Percentiles rank a stretch among this genome's conserved stretches.
Conservation (phyloP, 2,329 filamentous ascomycete genomes). For the Phaeomoniella chlamydospora region DNA sequence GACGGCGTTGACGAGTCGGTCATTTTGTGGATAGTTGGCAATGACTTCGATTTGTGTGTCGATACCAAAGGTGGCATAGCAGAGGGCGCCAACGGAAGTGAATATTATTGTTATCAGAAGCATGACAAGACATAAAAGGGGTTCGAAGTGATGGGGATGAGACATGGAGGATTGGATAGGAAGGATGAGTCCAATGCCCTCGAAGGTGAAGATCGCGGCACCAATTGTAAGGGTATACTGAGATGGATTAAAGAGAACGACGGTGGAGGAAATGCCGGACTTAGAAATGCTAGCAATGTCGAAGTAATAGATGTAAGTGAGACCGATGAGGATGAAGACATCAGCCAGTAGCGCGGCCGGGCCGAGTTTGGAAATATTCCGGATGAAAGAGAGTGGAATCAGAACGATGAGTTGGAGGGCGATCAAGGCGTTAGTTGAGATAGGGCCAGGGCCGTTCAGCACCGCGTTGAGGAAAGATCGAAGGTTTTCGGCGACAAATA, state of each 20-base stretch:
- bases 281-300: conserved; percentile 44
- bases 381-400: conserved; percentile 53
- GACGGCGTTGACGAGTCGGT: conserved; percentile 58
- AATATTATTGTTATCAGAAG: conserved; percentile 58
- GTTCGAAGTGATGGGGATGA: conserved; percentile 51
- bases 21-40: conserved; percentile 58
- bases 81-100: conserved; percentile 56
- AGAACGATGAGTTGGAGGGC: conserved; percentile 50
- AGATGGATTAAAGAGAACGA: conserved; percentile 55
- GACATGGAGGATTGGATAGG: conserved; percentile 66
- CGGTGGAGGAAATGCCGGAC: conserved; percentile 43
- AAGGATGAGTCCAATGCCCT: conserved; percentile 62
- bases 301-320: conserved; percentile 61
- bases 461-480: conserved; percentile 53
- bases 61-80: conserved; percentile 59
- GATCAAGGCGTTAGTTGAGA: conserved; percentile 47
- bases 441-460: conserved; percentile 26
- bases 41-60: conserved; percentile 60
- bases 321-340: conserved; percentile 55
- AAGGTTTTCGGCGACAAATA: conserved; percentile 65
- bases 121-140: conserved; percentile 55
- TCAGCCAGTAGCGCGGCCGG: conserved; percentile 56
- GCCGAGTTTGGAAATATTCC: conserved; percentile 62
- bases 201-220: conserved; percentile 63
- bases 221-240: conserved; percentile 59